phyloP scores from a whole-genome alignment of 768 basidiomycete species.

The Termitomyces sp. region DNA sequence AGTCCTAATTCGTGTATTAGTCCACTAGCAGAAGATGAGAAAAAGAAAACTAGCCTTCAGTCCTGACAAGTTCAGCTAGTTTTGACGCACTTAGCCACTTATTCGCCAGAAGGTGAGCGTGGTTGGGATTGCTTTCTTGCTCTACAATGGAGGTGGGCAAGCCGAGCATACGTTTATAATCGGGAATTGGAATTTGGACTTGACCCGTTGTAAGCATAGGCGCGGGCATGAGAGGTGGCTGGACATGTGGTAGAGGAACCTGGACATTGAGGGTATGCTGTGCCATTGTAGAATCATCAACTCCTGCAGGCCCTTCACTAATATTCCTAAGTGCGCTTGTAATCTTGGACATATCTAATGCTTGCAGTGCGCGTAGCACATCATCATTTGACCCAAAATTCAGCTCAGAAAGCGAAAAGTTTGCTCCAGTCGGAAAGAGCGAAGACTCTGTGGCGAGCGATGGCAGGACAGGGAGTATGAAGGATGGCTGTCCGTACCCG shows the following conservation, averaged over 20 bases:
- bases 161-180: constrained; percentile 32
- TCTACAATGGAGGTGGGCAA: constrained; percentile 35
- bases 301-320: constrained; percentile 48
- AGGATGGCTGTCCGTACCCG: constrained; percentile 19
- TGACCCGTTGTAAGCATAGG: background rate
- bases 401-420: constrained; percentile 29
- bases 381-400: constrained; percentile 61
- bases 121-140: constrained; percentile 42
- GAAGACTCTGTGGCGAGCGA: background rate
- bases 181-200: background rate
- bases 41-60: constrained; percentile 45
- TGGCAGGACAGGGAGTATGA: constrained; percentile 12
- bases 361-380: constrained; percentile 66
- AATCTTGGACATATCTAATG: constrained; percentile 67
- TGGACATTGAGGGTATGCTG: background rate
- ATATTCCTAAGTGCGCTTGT: constrained; percentile 60
- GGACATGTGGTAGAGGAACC: background rate
- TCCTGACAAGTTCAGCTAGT: constrained; percentile 60
- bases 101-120: constrained; percentile 65
- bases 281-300: constrained; percentile 18
- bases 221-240: constrained; percentile 14
- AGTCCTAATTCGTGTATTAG: constrained; percentile 41
- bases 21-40: background rate
- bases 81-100: constrained; percentile 75
- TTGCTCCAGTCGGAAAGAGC: constrained; percentile 19